Conservation (phyloP, 345 rosid genomes). For the Cochlearia excelsa region DNA sequence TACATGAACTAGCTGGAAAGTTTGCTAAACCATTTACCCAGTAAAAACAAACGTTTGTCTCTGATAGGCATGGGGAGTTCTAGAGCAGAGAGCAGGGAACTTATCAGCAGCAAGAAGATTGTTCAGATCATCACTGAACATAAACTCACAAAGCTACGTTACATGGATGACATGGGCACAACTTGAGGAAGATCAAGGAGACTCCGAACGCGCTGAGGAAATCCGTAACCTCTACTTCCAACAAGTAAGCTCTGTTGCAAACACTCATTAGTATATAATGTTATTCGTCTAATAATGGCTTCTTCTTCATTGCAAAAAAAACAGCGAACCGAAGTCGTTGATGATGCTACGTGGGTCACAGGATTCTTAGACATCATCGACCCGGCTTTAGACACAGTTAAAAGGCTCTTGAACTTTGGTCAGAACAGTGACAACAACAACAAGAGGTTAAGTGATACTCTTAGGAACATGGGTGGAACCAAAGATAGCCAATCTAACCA, state of each 20-base stretch:
- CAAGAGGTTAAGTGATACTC: conserved; percentile 36
- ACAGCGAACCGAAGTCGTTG: conserved; percentile 90
- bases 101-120: conserved; percentile 82
- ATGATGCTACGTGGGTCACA: conserved; percentile 86
- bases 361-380: conserved; percentile 84
- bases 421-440: conserved; percentile 38
- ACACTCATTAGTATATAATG: background rate
- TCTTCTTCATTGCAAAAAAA: conserved; percentile 25
- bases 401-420: conserved; percentile 72
- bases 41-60: background rate
- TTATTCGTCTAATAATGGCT: conserved; percentile 8
- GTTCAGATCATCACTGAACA: conserved; percentile 73
- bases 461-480: conserved; percentile 25
- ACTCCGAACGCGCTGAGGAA: conserved; percentile 86
- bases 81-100: conserved; percentile 89
- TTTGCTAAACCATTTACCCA: background rate
- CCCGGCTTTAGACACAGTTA: conserved; percentile 89
- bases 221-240: conserved; percentile 89
- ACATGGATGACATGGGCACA: conserved; percentile 99
- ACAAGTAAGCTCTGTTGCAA: conserved; percentile 50
- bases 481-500: conserved; percentile 34
- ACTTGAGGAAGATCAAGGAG: conserved; percentile 94
- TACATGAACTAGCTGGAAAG: background rate
- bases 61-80: conserved; percentile 91
- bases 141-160: conserved; percentile 84